These are phyloP conservation scores for Hypsizygus ulmarius DNA, from an alignment of 1,284 basidiomycete species.

Conservation along the genomic window DNA sequence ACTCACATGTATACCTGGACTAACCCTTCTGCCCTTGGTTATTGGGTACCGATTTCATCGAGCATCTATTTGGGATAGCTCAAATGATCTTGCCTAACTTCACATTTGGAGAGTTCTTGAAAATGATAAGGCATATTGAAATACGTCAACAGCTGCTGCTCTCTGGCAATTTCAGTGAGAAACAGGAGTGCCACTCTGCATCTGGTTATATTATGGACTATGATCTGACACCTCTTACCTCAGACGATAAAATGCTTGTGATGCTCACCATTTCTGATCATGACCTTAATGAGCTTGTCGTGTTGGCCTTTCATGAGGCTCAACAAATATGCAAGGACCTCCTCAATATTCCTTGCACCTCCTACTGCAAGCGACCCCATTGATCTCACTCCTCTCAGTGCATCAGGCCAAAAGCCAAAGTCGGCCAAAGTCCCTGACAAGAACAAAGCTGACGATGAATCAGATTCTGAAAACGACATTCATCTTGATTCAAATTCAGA, in stretches of 20 bases:
- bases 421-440: neutral
- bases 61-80: slow-evolving; percentile 29
- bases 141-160: slow-evolving; percentile 22
- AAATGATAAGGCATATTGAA: slow-evolving; percentile 14
- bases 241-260: neutral
- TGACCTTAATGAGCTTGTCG: slow-evolving; percentile 6
- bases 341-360: slow-evolving; percentile 1
- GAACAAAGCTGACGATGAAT: neutral
- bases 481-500: neutral
- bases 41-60: slow-evolving; percentile 26
- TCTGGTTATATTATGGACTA: slow-evolving; percentile 20
- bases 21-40: slow-evolving; percentile 26
- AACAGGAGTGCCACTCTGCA: slow-evolving; percentile 12
- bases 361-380: neutral
- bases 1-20: slow-evolving; percentile 16
- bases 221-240: slow-evolving; percentile 8
- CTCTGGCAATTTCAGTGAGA: slow-evolving; percentile 12
- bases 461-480: neutral
- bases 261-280: neutral
- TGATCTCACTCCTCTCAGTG: neutral
- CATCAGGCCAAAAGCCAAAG: neutral
- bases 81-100: slow-evolving; percentile 25
- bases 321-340: neutral
- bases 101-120: slow-evolving; percentile 25
- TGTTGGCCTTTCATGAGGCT: neutral